Base-by-base conservation (phyloP, 306 rosid species). In the Glycyrrhiza uralensis region DNA sequence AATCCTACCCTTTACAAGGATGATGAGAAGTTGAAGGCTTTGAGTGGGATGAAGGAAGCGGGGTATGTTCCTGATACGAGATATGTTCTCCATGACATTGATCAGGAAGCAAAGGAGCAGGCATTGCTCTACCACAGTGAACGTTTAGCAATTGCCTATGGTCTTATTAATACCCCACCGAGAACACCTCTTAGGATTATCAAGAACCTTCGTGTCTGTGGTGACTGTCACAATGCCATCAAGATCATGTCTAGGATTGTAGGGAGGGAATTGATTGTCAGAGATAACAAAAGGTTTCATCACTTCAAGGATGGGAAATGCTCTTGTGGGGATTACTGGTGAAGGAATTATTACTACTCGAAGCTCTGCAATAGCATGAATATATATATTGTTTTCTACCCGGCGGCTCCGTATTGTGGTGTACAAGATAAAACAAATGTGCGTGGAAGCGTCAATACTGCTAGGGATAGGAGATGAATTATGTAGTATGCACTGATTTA, bases 311-410 rank as follows among this genome's bases (percentile, higher is more conserved):
- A 88, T 70, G 96, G 97, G 4, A 87, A 91, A 84, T 89, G 97
- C 85, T 89, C 92, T 19, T 92, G 95, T 63, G 96, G 96, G 61
- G 98, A 92, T 85, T 92, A 92, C 86, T 92, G 96, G 96, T 92
- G 84, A 84, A 76, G 49, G 55, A 38, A 73, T 15, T 52, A 18
- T 38, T 17, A 57, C 13, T 20, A 13, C 59, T 33, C 19, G 33
- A 42, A 47, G 75, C 65, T 41, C 69, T 33, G 18, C 51, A 5
- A 22, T 54, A 62, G 20, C 51, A 11, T 41, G 35, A 47, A 44
- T 26, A 74, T 24, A 44, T 26, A 74, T 24, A 71, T 49, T 46
- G 36, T 76, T 71, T 71, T 56, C 75, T 30, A 58, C 45, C 76
- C 7, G 3, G 33, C 4, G 12, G 65, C 62, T 2, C 71, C 64